Conservation (phyloP, 352 stramenopile genomes). For the Globisporangium paroecandrum region DNA sequence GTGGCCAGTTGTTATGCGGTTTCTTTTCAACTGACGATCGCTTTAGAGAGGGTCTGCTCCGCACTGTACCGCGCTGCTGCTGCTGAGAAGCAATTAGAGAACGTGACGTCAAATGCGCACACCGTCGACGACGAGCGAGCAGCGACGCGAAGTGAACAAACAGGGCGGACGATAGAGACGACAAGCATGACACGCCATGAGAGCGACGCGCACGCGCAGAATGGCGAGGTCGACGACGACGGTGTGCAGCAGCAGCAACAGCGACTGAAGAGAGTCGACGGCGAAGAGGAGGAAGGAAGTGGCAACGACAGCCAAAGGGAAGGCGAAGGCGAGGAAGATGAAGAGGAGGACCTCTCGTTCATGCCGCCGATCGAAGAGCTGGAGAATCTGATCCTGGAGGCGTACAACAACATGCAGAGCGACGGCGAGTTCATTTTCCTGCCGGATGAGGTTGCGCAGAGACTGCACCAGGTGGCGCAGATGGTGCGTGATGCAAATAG, state of each 20-base stretch:
- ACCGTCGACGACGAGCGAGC: neutral
- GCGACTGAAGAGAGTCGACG: neutral
- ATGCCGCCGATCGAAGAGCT: slow-evolving; percentile 42
- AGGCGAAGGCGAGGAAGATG: slow-evolving; percentile 8
- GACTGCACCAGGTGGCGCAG: slow-evolving; percentile 55
- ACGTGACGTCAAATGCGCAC: slow-evolving; percentile 4
- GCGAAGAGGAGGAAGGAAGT: neutral
- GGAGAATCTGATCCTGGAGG: slow-evolving; percentile 74
- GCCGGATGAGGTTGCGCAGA: slow-evolving; percentile 56
- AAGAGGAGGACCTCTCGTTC: slow-evolving; percentile 26
- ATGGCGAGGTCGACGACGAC: neutral
- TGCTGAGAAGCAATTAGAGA: neutral
- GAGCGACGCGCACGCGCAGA: neutral
- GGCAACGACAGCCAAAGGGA: neutral
- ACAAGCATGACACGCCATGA: neutral
- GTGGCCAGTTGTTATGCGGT: slow-evolving; percentile 1
- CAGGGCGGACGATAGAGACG: neutral
- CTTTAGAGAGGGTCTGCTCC: no score
- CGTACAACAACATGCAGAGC: slow-evolving; percentile 83
- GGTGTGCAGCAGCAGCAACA: neutral
- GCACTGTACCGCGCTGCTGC: neutral
- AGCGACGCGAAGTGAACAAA: neutral
- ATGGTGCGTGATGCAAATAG: slow-evolving; percentile 32
- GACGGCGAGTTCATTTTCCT: slow-evolving; percentile 80
- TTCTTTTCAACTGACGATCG: neutral